Base-by-base conservation (phyloP, 73 alveolate genomes). In the Paramecium sexaurelia region DNA sequence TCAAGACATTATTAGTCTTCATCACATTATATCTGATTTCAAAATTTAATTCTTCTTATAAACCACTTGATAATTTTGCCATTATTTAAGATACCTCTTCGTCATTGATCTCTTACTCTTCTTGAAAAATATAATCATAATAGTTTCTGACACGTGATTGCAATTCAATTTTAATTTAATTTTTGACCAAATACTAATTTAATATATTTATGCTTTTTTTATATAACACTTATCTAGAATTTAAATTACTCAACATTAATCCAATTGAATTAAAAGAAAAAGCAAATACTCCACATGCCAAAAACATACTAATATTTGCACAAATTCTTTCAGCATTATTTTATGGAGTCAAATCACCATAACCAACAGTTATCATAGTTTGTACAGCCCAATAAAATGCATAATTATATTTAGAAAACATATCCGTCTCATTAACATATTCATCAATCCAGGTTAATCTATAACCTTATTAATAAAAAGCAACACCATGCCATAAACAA, bases 271-370 rank as follows among this genome's bases (percentile, higher is more conserved):
- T 97, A 22, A 96, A 94, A 11, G 95, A 87, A 45, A 93, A 96
- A 20, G 99, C 99, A 75, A 95, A 96, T 36, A 95, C 84, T 19
- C 96, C 99, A 66, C 99, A 96, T 0, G 99, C 98, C 29, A 94
- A 75, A 61, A 90, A 87, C 98, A 96, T 95, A 22, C 94, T 88
- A 5, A 92, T 35, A 90, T 94, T 96, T 10, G 92, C 96, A 71
- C 55, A 92, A 3, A 94, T 55, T 55, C 91, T 94, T 75, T 96
- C 99, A 24, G 57, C 37, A n/a, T 61, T 55, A 26, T 97, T 94
- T 9, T 68, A 75, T 8, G 99, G 99, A 66, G 47, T 78, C 11
- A 96, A 93, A 92, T 96, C 99, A 61, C 99, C 99, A 92, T 95
- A 96, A 0, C 99, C 99, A 0, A 96, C 96, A 22, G 98, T 94